A percentile compares a stretch with the other conserved stretches of the same genome.
These are phyloP conservation scores for Juglanconis sp. DNA, from an alignment of 2,329 filamentous ascomycete genomes.

Conservation along the genomic window DNA sequence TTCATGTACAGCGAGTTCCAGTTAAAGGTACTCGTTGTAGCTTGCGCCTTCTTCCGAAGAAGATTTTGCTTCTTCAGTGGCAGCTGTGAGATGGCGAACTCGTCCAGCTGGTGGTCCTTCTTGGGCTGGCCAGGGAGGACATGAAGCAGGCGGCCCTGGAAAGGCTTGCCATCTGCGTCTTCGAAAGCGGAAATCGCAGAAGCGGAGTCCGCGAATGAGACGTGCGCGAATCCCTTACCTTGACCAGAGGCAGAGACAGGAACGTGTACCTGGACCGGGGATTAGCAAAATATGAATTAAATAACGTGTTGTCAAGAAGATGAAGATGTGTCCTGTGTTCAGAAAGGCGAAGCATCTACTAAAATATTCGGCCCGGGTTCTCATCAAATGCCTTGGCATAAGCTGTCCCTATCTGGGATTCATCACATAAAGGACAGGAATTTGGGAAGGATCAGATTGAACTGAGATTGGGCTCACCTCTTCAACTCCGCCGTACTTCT, in stretches of 20 bases:
- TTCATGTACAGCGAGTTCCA: conserved; percentile 99
- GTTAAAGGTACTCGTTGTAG: conserved; percentile 77
- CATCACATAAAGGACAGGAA: conserved; percentile 62
- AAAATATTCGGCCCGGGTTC: conserved; percentile 93
- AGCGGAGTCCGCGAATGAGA: conserved; percentile 71
- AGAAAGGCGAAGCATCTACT: conserved; percentile 99
- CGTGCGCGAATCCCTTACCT: conserved; percentile 87
- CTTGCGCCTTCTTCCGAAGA: conserved; percentile 79
- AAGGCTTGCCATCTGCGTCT: conserved; percentile 76
- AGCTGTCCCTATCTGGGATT: conserved; percentile 99
- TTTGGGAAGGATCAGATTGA: conserved; percentile 15
- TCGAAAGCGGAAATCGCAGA: conserved; percentile 77
- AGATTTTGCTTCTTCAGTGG: conserved; percentile 93
- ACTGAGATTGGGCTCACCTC: conserved; percentile 66
- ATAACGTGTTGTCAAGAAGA: conserved; percentile 18
- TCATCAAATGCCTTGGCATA: conserved; percentile 91
- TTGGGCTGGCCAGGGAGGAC: conserved; percentile 82
- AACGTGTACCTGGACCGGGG: conserved; percentile 71
- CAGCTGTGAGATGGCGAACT: conserved; percentile 84
- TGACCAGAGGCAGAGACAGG: conserved; percentile 69
- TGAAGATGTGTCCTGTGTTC: conserved; percentile 40
- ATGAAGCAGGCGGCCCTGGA: conserved; percentile 89
- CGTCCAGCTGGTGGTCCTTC: conserved; percentile 77
- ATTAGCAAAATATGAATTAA: conserved; percentile 36
- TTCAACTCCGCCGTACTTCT: conserved; percentile 70